Evolutionary conservation across 768 basidiomycete genomes (phyloP).

Genomic region (Clathrus columnatus): DNA sequence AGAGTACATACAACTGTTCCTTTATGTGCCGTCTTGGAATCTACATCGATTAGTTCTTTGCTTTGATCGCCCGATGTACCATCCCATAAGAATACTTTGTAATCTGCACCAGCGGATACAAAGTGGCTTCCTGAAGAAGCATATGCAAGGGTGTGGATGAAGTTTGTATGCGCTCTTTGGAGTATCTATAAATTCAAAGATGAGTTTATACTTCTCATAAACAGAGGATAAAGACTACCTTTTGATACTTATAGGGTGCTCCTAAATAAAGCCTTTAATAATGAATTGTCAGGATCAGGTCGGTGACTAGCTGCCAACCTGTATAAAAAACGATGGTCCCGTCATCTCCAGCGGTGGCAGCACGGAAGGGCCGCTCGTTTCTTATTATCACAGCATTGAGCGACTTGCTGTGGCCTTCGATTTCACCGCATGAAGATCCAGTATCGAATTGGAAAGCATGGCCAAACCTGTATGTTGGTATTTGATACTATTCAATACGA

Average conservation of each 20-base stretch:
- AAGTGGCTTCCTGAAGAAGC: conserved; percentile 76
- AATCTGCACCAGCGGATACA: conserved; percentile 83
- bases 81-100: conserved; percentile 81
- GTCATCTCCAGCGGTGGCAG: conserved; percentile 84
- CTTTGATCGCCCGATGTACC: conserved; percentile 80
- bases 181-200: conserved; percentile 34
- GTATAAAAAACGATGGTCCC: conserved; percentile 73
- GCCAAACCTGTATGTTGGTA: conserved; percentile 49
- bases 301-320: conserved; percentile 32
- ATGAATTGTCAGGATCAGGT: background rate
- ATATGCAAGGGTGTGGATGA: conserved; percentile 85
- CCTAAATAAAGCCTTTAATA: conserved; percentile 25
- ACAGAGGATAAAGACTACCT: conserved; percentile 36
- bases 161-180: conserved; percentile 83
- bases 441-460: conserved; percentile 78
- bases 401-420: conserved; percentile 81
- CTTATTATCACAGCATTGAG: conserved; percentile 88
- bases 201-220: background rate
- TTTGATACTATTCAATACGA: background rate
- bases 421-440: conserved; percentile 80
- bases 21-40: conserved; percentile 40
- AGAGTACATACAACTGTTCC: conserved; percentile 56
- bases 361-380: conserved; percentile 82
- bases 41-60: conserved; percentile 52
- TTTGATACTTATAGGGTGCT: conserved; percentile 84